Evolutionary conservation across 2,329 filamentous ascomycete species (phyloP).

Genomic region (Xylaria sp.): DNA sequence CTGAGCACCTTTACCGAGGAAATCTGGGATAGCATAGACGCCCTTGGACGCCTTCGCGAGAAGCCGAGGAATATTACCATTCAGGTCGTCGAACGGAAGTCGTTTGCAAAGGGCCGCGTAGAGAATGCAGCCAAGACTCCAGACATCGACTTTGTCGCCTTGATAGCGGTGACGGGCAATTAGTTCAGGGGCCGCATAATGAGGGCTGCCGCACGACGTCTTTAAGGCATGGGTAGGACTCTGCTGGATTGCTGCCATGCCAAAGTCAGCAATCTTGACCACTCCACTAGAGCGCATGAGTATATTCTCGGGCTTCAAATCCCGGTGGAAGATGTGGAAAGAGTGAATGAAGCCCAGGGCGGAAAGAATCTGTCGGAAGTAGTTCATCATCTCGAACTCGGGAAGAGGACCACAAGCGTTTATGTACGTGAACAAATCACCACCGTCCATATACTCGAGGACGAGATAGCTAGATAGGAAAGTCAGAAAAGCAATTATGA

Average conservation of each 20-base stretch:
- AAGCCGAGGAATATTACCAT: slow-evolving; percentile 52
- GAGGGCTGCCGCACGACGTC: slow-evolving; percentile 91
- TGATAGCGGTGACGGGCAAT: slow-evolving; percentile 64
- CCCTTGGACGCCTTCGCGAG: slow-evolving; percentile 56
- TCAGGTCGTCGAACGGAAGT: slow-evolving; percentile 71
- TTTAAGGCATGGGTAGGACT: slow-evolving; percentile 71
- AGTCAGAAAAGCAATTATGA: slow-evolving; percentile 24
- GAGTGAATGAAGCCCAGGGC: slow-evolving; percentile 89
- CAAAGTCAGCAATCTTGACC: slow-evolving; percentile 95
- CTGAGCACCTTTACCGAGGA: slow-evolving; percentile 62
- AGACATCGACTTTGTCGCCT: slow-evolving; percentile 83
- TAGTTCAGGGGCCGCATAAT: slow-evolving; percentile 93
- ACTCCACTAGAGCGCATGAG: slow-evolving; percentile 69
- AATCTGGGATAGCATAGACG: slow-evolving; percentile 55
- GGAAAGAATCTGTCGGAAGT: slow-evolving; percentile 90
- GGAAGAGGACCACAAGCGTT: slow-evolving; percentile 64
- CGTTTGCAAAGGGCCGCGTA: slow-evolving; percentile 81
- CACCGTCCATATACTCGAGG: slow-evolving; percentile 77
- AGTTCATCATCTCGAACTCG: slow-evolving; percentile 74
- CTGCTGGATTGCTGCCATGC: slow-evolving; percentile 90
- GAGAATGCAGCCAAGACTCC: slow-evolving; percentile 87
- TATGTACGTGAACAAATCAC: slow-evolving; percentile 84
- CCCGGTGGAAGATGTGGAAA: slow-evolving; percentile 92
- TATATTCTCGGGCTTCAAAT: slow-evolving; percentile 96
- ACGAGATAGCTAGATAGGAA: slow-evolving; percentile 71